Evolutionary conservation across 148 eudicot species (phyloP).

Genomic region (Camellia granthamiana): DNA sequence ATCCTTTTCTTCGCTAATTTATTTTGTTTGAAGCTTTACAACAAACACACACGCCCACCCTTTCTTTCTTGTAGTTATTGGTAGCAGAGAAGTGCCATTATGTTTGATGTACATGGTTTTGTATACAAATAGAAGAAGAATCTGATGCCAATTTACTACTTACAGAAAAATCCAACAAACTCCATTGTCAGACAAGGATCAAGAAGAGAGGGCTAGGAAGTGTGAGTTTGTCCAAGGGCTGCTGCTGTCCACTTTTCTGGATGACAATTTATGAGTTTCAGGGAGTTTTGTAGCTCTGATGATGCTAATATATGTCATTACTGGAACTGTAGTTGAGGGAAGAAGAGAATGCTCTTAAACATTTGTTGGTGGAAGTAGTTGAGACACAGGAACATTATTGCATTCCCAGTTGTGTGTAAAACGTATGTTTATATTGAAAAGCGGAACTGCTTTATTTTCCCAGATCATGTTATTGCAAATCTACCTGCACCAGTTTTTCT

Average conservation of each 20-base stretch:
- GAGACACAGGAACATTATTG: background rate
- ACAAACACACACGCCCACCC: no score
- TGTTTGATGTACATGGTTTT: background rate
- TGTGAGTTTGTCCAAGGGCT: conserved; percentile 70
- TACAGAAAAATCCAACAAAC: conserved; percentile 33
- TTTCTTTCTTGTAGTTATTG: background rate
- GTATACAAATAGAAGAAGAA: background rate
- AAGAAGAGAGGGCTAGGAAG: conserved; percentile 67
- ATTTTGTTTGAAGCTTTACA: no score
- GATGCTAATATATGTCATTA: background rate
- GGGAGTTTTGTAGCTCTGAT: background rate
- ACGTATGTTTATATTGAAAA: background rate
- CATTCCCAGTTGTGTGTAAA: conserved; percentile 1
- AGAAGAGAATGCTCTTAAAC: conserved; percentile 19
- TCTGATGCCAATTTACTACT: conserved; percentile 3
- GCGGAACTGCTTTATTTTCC: background rate
- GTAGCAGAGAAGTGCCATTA: background rate
- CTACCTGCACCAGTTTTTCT: no score
- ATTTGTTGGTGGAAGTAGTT: conserved; percentile 4
- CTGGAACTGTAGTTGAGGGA: background rate
- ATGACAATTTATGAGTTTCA: conserved; percentile 37
- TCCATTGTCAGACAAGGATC: conserved; percentile 65
- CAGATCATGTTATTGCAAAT: no score
- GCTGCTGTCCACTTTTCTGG: conserved; percentile 64
- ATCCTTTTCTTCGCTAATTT: background rate